These are phyloP conservation scores for Cerioporus squamosus DNA, from an alignment of 1,284 basidiomycete genomes.

Conservation along the genomic window DNA sequence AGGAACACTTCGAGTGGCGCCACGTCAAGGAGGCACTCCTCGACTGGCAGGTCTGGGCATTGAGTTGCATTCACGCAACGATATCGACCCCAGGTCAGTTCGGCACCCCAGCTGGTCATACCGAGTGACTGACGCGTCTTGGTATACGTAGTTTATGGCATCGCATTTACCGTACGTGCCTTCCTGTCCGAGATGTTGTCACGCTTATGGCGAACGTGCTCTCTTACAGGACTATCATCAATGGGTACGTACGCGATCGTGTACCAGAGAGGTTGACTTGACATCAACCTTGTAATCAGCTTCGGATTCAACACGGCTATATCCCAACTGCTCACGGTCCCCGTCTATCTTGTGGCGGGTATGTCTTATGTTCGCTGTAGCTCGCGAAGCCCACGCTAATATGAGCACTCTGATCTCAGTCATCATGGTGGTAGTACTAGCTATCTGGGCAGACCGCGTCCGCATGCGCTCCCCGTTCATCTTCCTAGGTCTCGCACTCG, in stretches of 20 bases:
- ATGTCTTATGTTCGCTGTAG: conserved; percentile 30
- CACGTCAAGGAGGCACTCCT: conserved; percentile 58
- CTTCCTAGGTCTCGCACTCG: conserved; percentile 51
- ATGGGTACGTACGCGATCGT: conserved; percentile 32
- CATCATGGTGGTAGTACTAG: conserved; percentile 52
- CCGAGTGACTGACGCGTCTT: background rate
- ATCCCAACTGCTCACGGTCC: conserved; percentile 71
- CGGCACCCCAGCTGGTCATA: background rate
- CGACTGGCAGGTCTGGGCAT: conserved; percentile 72
- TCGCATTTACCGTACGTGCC: conserved; percentile 26
- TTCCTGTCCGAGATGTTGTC: background rate
- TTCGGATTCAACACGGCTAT: conserved; percentile 60
- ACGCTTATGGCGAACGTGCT: background rate
- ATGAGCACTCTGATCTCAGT: conserved; percentile 38
- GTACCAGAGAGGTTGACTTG: background rate
- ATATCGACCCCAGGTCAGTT: conserved; percentile 56
- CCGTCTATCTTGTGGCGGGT: conserved; percentile 70
- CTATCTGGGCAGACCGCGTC: conserved; percentile 59
- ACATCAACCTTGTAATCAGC: conserved; percentile 29
- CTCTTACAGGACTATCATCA: conserved; percentile 68
- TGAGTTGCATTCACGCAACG: conserved; percentile 64
- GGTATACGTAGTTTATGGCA: conserved; percentile 22
- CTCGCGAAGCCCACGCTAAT: background rate
- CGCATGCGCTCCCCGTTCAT: conserved; percentile 63
- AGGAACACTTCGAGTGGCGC: conserved; percentile 57